Base-by-base conservation (phyloP, 2,329 filamentous ascomycete species). In the Botrytis fabae region DNA sequence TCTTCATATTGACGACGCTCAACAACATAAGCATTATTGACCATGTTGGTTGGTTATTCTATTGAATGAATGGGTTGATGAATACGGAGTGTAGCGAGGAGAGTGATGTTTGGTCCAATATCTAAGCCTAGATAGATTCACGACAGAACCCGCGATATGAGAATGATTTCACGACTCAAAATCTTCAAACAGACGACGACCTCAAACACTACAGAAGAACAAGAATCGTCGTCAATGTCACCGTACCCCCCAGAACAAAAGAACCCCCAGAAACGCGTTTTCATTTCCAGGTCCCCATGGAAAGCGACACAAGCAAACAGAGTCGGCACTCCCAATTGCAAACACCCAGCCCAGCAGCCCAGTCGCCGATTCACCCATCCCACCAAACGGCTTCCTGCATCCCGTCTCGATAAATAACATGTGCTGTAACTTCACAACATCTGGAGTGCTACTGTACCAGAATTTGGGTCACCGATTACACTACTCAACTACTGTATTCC, bases 331-430 rank as follows among this genome's bases (percentile, higher is more conserved):
- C 44, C 18, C 44, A 32, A 32, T 32, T 32, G 32, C 32, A 46
- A 22, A 20, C 51, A 8, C 14, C n/a, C 51, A 54, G 38, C 28
- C 54, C 40, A 44, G 51, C 40, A n/a, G 32, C 66, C 68, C 68
- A 72, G 70, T 72, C 70, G 70, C 70, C 63, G 70, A 72, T 68
- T 60, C n/a, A 16, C 42, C 51, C 60, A 71, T 42, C 69, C 60
- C 35, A 69, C 62, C 62, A 60, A 72, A 72, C 70, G 70, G 70
- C 62, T 72, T 72, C 70, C 32, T 69, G 62, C 70, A 72, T 68
- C 40, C 61, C 70, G 70, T 68, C 62, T 68, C 62, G 62, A 72
- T 68, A 68, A 61, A 72, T 60, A 70, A 42, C 51, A 69, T 72
- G 48, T 69, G 70, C 70, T 71, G 70, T 68, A 68, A 66, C 48